These are phyloP conservation scores for Antitrichia curtipendula DNA, from an alignment of 225 moss, liverwort and hornwort species.

Conservation along the genomic window DNA sequence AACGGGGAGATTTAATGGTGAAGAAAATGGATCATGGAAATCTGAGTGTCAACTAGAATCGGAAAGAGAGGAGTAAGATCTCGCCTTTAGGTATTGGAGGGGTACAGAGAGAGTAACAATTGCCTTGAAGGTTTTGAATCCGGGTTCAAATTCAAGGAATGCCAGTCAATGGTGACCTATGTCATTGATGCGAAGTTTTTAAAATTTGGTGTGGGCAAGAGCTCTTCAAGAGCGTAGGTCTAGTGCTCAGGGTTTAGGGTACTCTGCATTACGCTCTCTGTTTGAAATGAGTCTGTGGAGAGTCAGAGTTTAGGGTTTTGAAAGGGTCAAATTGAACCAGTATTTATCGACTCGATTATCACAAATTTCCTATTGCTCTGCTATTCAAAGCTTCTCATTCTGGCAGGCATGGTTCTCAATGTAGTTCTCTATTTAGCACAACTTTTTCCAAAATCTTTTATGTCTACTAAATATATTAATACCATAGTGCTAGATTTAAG, in stretches of 20 bases:
- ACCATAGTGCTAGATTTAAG: background rate
- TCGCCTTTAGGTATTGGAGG: background rate
- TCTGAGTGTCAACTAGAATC: no score
- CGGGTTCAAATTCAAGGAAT: background rate
- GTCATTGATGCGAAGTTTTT: background rate
- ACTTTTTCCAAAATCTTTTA: background rate
- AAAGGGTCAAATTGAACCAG: background rate
- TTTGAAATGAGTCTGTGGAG: background rate
- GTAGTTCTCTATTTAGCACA: background rate
- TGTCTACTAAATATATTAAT: background rate
- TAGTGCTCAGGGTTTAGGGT: background rate
- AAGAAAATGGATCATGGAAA: background rate
- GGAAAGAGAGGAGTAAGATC: background rate
- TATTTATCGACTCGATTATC: background rate
- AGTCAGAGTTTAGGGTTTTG: background rate
- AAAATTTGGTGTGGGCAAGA: background rate
- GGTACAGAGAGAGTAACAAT: background rate
- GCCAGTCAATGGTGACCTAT: background rate
- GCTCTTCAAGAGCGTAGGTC: background rate
- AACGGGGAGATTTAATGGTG: background rate
- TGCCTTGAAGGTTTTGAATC: background rate
- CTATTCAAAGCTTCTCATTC: background rate
- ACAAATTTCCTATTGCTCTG: background rate
- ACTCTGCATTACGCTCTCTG: background rate
- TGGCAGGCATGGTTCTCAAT: background rate